These are phyloP conservation scores for Talaromyces sp. DNA, from an alignment of 2,329 filamentous ascomycete genomes.

Conservation along the genomic window DNA sequence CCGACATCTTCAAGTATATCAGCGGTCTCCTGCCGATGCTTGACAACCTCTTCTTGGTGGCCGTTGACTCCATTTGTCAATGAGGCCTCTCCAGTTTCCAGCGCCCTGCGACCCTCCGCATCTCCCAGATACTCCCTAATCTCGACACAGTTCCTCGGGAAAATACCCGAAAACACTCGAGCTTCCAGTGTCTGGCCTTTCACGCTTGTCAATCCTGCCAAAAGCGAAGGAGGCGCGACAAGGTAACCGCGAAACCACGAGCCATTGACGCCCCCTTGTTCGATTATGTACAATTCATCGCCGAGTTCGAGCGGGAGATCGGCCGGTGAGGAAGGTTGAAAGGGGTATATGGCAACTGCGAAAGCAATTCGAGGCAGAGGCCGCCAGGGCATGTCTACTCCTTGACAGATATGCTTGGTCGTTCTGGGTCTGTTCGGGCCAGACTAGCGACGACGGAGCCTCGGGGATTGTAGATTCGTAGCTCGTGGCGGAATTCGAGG, in stretches of 20 bases:
- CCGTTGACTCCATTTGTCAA: conserved; percentile 30
- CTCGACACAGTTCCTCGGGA: conserved; percentile 90
- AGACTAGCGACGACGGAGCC: conserved; percentile 5
- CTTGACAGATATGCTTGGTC: conserved; percentile 12
- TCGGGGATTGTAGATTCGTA: not conserved
- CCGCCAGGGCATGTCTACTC: conserved; percentile 80
- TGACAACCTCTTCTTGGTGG: conserved; percentile 35
- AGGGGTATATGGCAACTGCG: conserved; percentile 93
- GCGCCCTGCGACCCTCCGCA: conserved; percentile 45
- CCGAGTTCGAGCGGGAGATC: conserved; percentile 96
- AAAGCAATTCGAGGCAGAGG: conserved; percentile 96
- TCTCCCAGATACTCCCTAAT: conserved; percentile 88
- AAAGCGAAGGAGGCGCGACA: conserved; percentile 85
- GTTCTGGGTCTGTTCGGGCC: conserved; percentile 7
- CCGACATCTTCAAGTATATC: conserved; percentile 21
- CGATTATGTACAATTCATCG: conserved; percentile 98
- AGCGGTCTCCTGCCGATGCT: conserved; percentile 1
- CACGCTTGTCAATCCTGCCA: conserved; percentile 84
- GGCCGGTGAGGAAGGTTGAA: conserved; percentile 77
- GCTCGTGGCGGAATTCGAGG: not conserved
- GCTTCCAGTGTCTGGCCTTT: conserved; percentile 93
- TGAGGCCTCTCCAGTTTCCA: conserved; percentile 37
- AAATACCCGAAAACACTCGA: conserved; percentile 97
- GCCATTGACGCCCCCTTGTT: conserved; percentile 79
- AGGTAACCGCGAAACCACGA: conserved; percentile 95